Evolutionary conservation across 2,329 filamentous ascomycete species (phyloP), one percentile per base, ranked within the genome.

Genomic region (Cladophialophora chaetospira): DNA sequence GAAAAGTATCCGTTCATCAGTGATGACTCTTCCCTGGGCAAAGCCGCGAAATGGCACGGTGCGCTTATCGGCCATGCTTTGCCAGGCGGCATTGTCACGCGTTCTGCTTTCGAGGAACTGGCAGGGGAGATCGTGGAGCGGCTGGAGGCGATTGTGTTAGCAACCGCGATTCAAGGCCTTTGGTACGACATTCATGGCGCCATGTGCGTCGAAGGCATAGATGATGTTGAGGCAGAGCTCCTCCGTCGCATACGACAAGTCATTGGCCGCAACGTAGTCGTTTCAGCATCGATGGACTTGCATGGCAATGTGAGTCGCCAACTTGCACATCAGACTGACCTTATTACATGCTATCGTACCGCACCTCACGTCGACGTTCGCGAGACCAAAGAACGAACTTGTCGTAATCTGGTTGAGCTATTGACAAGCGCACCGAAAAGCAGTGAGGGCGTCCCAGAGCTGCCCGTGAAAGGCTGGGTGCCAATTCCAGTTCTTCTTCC

Each of bases 141-240:
- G 6, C 36, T 51, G 6, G 13, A 26, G 2, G 36, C 26, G 25
- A 51, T 51, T 42, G 25, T 29, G 5, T 43, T 36, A 4, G 40
- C 48, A 15, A 51, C 48, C 17, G 17, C 25, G 3, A 51, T 51
- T 23, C 25, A 51, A 15, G 48, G 48, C 9, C 48, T 51, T 9
- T 51, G 48, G 48, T 51, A 51, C 36, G 48, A 51, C 23, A 51
- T 43, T 25, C 48, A 51, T 31, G 48, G 48, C 36, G 35, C 48
- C 36, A 51, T 51, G 48, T 51, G 48, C 48, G 48, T 51, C 8
- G 48, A 51, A 13, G 48, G 35, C 15, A 23, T 42, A 6, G 48
- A 51, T 21, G 48, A 51, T 26, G 36, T 25, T 6, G 48, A 51
- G 21, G 36, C 48, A 26, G 36, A 51, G 35, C 48, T 51, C 11